A percentile compares a stretch with the other conserved stretches of the same genome.
Evolutionary conservation across 176 grass and related monocot genomes (phyloP).

Genomic region (Eleusine indica): DNA sequence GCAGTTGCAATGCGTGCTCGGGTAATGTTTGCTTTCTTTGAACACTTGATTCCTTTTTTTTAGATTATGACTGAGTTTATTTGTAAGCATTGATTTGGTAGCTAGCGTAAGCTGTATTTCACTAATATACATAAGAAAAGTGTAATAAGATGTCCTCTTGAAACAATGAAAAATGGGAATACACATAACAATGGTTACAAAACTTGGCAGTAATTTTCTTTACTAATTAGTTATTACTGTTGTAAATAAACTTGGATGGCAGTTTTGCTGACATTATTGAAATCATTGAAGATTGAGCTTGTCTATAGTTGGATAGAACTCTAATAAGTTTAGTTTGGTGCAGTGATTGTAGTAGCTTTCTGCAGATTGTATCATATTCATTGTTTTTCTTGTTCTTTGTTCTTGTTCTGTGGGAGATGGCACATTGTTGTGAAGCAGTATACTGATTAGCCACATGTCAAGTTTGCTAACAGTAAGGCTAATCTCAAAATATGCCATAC

Average conservation of each 20-base stretch:
- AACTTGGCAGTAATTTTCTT: neutral
- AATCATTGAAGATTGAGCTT: neutral
- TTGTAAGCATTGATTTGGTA: neutral
- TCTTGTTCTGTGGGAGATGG: neutral
- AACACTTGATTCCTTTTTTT: neutral
- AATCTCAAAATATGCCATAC: neutral
- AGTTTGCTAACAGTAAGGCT: neutral
- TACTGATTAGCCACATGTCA: neutral
- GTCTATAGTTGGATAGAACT: neutral
- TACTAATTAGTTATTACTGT: neutral
- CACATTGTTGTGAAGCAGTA: neutral
- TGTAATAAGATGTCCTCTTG: neutral
- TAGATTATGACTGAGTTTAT: neutral
- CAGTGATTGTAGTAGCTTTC: neutral
- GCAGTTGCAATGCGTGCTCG: slow-evolving; percentile 75
- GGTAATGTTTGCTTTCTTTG: slow-evolving; percentile 34
- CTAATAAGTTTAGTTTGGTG: neutral
- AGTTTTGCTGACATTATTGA: neutral
- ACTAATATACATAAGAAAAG: neutral
- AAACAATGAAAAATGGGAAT: neutral
- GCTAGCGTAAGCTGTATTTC: neutral
- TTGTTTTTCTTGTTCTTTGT: neutral
- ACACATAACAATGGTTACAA: neutral
- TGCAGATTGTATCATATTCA: neutral
- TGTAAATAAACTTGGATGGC: neutral